Base-by-base conservation (phyloP, 192 early-diverging fungal species). In the Podila clonocystis region DNA sequence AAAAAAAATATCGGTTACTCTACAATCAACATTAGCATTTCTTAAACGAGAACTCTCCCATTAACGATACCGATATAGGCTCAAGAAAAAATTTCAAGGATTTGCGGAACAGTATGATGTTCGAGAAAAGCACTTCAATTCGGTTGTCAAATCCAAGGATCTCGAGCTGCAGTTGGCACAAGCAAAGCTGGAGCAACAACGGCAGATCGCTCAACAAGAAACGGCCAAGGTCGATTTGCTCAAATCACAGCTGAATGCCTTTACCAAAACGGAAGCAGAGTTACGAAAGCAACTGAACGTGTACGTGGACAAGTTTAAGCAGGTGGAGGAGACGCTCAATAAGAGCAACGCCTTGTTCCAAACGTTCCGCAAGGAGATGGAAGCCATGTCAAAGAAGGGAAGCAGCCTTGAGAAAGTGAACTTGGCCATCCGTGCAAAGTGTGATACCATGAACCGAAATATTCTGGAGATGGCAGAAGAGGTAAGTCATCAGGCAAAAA, bases 271-370 rank as follows among this genome's bases (percentile, higher is more conserved):
- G 0, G 90, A 91, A 67, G 68, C 82, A 5, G 90, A 91, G 48
- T 73, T 91, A 57, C 76, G 89, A 60, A 84, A 82, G 69, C 89
- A 91, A 62, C 75, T 91, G 38, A 76, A 76, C 29, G 74, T 88
- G 0, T 91, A 91, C 70, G 88, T 91, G 29, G 88, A 89, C 24
- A 91, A 91, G 77, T 91, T 91, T 60, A 84, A 85, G 66, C 74
- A 87, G 68, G 90, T 91, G 7, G 91, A 91, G 68, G 91, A 91
- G 62, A 91, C 91, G 12, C 72, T 91, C 45, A 89, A 88, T 70
- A 89, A 90, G 63, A 87, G 85, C 67, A 91, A 91, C 62, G 86
- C 91, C 30, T 68, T 91, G 41, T 91, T 91, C 78, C 74, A 85
- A 22, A 87, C 85, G 38, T 91, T 91, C 64, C 87, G 89, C 34